phyloP scores from a whole-genome alignment of 1,284 basidiomycete species.

The Cryptococcus jaspeensis region DNA sequence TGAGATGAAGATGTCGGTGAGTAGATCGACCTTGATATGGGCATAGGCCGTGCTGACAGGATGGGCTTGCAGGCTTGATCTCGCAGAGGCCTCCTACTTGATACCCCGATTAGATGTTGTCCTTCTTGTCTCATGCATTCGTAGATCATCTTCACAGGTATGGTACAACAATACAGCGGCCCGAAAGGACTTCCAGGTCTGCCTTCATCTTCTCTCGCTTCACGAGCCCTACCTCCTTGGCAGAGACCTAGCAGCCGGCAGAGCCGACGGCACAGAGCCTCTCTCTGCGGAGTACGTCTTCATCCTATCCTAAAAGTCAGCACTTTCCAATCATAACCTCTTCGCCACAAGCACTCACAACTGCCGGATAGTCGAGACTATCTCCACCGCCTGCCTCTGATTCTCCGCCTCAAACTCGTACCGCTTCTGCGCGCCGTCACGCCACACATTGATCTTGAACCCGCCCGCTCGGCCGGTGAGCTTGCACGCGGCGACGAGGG shows the following conservation, averaged over 20 bases:
- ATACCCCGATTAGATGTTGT: background rate
- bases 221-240: background rate
- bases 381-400: constrained; percentile 63
- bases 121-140: background rate
- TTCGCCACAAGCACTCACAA: constrained; percentile 32
- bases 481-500: constrained; percentile 77
- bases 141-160: background rate
- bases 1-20: constrained; percentile 96
- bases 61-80: background rate
- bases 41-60: background rate
- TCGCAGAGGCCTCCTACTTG: background rate
- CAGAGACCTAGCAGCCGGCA: constrained; percentile 19
- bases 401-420: constrained; percentile 98
- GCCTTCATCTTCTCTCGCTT: background rate
- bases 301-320: constrained; percentile 24
- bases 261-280: constrained; percentile 9
- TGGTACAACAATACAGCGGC: constrained; percentile 10
- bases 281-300: constrained; percentile 35
- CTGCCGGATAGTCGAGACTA: constrained; percentile 39
- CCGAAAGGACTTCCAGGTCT: background rate
- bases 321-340: background rate
- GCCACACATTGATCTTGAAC: constrained; percentile 79
- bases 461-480: constrained; percentile 75
- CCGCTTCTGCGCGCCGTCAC: constrained; percentile 72
- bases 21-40: constrained; percentile 6